Evolutionary conservation across 768 basidiomycete species (phyloP).

Genomic region (Tylopilus intermedius): DNA sequence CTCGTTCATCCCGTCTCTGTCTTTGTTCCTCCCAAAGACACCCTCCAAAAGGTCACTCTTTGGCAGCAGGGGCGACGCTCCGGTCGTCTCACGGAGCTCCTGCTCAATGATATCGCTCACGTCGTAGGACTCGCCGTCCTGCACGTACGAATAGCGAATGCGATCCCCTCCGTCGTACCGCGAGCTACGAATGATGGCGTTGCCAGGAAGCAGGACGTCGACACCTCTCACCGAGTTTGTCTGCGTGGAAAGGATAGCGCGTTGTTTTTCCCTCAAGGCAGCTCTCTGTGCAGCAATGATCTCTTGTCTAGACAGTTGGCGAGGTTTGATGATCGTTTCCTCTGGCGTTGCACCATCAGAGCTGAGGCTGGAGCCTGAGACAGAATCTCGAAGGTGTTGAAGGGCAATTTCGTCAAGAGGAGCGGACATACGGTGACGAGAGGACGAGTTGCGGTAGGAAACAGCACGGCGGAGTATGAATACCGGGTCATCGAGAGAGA

Average conservation of each 20-base stretch:
- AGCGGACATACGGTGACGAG: constrained; percentile 66
- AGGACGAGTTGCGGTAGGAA: constrained; percentile 65
- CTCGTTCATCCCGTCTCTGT: constrained; percentile 59
- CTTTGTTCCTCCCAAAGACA: constrained; percentile 53
- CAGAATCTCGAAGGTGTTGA: constrained; percentile 62
- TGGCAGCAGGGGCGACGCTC: constrained; percentile 18
- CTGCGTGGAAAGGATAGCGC: constrained; percentile 80
- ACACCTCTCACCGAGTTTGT: constrained; percentile 82
- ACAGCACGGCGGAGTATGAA: constrained; percentile 85
- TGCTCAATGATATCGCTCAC: constrained; percentile 91
- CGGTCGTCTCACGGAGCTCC: constrained; percentile 63
- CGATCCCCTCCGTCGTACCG: constrained; percentile 64
- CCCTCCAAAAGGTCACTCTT: constrained; percentile 66
- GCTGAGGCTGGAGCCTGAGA: constrained; percentile 51
- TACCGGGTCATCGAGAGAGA: constrained; percentile 77
- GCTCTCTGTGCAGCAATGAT: constrained; percentile 93
- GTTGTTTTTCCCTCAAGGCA: constrained; percentile 77
- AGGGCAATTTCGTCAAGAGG: constrained; percentile 83
- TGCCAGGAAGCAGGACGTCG: constrained; percentile 82
- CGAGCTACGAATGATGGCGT: constrained; percentile 80
- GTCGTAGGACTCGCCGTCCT: constrained; percentile 89
- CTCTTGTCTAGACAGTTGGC: constrained; percentile 65
- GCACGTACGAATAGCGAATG: constrained; percentile 92
- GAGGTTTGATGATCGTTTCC: constrained; percentile 32
- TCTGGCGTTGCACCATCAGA: constrained; percentile 40